A percentile compares a stretch with the other conserved stretches of the same genome.
phyloP scores from a whole-genome alignment of 1,284 basidiomycete species.

The Ceratobasidium sp. region DNA sequence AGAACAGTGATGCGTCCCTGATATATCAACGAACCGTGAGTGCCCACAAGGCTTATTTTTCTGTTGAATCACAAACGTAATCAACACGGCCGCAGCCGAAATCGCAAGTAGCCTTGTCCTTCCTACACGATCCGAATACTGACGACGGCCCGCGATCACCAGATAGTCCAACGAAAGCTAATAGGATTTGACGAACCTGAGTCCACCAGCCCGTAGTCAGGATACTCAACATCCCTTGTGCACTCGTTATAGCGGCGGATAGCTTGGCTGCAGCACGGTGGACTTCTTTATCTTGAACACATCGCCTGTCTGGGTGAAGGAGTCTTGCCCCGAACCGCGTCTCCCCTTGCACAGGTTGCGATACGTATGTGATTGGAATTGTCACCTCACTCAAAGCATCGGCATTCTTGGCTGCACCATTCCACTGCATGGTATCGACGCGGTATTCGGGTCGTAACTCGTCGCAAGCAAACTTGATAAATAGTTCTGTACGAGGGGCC shows the following conservation, averaged over 20 bases:
- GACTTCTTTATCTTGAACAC: slow-evolving; percentile 45
- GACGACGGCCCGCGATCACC: background rate
- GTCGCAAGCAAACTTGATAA: slow-evolving; percentile 47
- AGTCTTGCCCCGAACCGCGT: slow-evolving; percentile 9
- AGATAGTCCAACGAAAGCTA: background rate
- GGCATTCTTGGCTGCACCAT: background rate
- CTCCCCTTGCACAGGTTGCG: background rate
- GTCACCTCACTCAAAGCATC: background rate
- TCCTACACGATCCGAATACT: slow-evolving; percentile 84
- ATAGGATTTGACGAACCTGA: slow-evolving; percentile 60
- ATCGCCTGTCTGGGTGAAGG: slow-evolving; percentile 41
- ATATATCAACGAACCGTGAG: slow-evolving; percentile 27
- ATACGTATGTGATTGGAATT: slow-evolving; percentile 10
- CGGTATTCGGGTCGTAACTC: slow-evolving; percentile 46
- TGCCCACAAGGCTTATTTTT: background rate
- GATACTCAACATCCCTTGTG: slow-evolving; percentile 46
- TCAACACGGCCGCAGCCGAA: slow-evolving; percentile 70
- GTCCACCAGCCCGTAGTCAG: slow-evolving; percentile 56
- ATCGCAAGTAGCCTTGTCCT: slow-evolving; percentile 74
- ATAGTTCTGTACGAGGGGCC: slow-evolving; percentile 45
- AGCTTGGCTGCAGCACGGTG: slow-evolving; percentile 45
- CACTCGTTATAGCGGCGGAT: slow-evolving; percentile 35
- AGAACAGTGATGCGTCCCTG: slow-evolving; percentile 72
- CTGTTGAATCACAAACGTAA: slow-evolving; percentile 57
- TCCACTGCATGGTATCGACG: background rate